phyloP scores from a whole-genome alignment of 768 basidiomycete species.

The Tylopilus cervinicoccineus region DNA sequence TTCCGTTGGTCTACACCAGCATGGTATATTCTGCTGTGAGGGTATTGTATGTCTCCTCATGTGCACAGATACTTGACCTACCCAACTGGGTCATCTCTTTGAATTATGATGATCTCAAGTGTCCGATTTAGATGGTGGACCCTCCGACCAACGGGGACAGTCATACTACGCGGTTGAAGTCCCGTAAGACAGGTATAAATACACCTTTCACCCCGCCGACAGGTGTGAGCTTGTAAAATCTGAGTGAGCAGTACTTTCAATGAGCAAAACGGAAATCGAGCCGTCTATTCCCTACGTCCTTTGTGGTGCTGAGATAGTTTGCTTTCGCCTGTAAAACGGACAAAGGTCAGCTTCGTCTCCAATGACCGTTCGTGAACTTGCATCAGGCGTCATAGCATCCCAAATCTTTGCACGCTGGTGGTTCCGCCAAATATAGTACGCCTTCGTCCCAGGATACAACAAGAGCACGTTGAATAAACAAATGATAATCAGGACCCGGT shows the following conservation, averaged over 20 bases:
- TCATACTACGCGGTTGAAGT: no score
- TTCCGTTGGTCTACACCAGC: no score
- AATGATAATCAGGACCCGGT: background rate
- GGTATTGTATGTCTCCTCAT: no score
- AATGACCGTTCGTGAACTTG: conserved; percentile 10
- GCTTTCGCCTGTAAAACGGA: conserved; percentile 44
- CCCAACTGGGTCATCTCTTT: no score
- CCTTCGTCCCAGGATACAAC: conserved; percentile 51
- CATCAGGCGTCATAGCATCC: conserved; percentile 53
- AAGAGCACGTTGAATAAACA: conserved; percentile 33
- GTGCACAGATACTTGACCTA: no score
- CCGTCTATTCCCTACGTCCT: conserved; percentile 55
- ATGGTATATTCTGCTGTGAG: no score
- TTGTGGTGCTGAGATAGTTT: conserved; percentile 39
- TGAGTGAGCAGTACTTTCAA: conserved; percentile 18
- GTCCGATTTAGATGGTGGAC: no score
- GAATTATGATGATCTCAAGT: no score
- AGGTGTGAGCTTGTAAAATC: no score
- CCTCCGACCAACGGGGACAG: no score
- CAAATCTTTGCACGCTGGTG: conserved; percentile 49
- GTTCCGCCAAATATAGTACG: conserved; percentile 59
- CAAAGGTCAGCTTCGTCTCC: background rate
- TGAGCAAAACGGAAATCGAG: conserved; percentile 64
- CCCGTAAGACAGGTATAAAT: no score
- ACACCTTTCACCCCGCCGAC: no score